Evolutionary conservation across 2,329 filamentous ascomycete species (phyloP).

Genomic region (Xylariaceae sp.): DNA sequence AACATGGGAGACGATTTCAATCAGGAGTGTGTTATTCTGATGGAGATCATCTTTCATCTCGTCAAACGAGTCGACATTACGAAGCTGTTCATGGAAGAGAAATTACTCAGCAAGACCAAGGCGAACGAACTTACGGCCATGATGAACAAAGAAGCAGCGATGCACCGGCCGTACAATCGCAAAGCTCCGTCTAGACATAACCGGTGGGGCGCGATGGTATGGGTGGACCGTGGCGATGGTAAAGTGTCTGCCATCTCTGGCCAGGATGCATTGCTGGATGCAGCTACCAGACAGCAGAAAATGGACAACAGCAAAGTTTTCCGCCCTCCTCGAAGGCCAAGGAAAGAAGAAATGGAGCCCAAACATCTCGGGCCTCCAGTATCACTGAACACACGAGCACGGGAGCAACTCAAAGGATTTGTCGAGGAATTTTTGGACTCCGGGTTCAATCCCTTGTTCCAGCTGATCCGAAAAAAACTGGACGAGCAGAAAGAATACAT

Average conservation of each 20-base stretch:
- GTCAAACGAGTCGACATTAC: constrained; percentile 83
- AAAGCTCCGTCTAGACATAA: constrained; percentile 84
- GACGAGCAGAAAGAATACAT: constrained; percentile 85
- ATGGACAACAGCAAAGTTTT: constrained; percentile 91
- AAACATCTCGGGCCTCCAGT: constrained; percentile 74
- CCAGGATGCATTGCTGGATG: constrained; percentile 75
- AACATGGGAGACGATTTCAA: constrained; percentile 93
- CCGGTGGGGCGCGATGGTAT: constrained; percentile 94
- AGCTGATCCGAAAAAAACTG: constrained; percentile 80
- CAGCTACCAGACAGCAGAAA: constrained; percentile 71
- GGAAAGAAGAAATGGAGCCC: constrained; percentile 58
- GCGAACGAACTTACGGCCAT: constrained; percentile 69
- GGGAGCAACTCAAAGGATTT: constrained; percentile 72
- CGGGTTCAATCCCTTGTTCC: constrained; percentile 88
- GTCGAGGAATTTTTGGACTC: constrained; percentile 93
- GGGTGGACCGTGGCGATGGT: constrained; percentile 83
- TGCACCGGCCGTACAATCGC: constrained; percentile 72
- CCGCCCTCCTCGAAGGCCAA: constrained; percentile 68
- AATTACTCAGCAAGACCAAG: constrained; percentile 64
- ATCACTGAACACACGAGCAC: constrained; percentile 67
- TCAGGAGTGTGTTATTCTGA: constrained; percentile 79
- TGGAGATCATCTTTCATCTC: constrained; percentile 90
- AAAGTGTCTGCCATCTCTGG: constrained; percentile 85
- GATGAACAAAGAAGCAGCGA: constrained; percentile 78
- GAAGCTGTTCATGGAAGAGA: constrained; percentile 80